Base-by-base conservation (phyloP, 768 basidiomycete genomes). In the Pholiota microspora region DNA sequence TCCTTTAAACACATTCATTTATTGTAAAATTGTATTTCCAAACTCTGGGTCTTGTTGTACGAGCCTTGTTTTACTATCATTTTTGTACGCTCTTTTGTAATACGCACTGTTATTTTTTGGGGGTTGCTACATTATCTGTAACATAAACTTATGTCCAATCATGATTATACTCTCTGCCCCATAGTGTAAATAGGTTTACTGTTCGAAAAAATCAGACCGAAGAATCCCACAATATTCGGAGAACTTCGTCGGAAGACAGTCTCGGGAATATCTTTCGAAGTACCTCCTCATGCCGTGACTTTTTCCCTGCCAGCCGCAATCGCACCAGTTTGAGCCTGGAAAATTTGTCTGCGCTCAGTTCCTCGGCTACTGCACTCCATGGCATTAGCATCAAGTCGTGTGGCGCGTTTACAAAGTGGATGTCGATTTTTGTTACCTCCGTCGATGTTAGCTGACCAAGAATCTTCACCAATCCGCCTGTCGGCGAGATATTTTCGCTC, bases 341-440 rank as follows among this genome's bases (percentile, higher is more conserved):
- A 21, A 51, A 51, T 21, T 51, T 42, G 27, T 38, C 40, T 8
- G 38, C 51, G 38, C 44, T n/a, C 16, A 51, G 51, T 31, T 42
- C 51, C 15, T 27, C 16, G 18, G 51, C 23, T 10, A 51, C 27
- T 10, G 38, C 38, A 15, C 28, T 29, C 51, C 51, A 51, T 29
- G 51, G 51, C 51, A 51, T 51, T 40, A 51, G 5, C 9, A 51
- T 28, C 7, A 51, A 16, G 25, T 51, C 51, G 15, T 51, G 51
- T 13, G 51, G 51, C 23, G 51, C 40, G 21, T 51, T 51, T 29
- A 51, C 51, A 32, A 51, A 51, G 34, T 35, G 38, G 18, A 51
- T 6, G 13, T 51, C 38, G n/a, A 51, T 51, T 27, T 10, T 42
- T 15, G 21, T 31, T 9, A 51, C 40, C 27, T 9, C 9, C 7